Base-by-base conservation (phyloP, 176 grass and related monocot genomes). In the Oryza longistaminata region DNA sequence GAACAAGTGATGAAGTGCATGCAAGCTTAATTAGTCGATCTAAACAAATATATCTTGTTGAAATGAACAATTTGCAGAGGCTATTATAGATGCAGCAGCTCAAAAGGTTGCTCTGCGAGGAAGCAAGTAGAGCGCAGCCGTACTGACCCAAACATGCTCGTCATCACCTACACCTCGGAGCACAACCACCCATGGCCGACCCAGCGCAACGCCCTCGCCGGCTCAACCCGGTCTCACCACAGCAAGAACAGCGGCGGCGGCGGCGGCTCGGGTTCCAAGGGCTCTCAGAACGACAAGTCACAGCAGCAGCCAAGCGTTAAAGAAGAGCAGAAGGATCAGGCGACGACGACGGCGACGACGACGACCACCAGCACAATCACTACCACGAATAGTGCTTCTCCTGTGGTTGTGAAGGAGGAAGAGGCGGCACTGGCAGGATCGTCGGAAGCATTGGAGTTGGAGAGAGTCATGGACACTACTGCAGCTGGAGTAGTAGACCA, bases 171-270 rank as follows among this genome's bases (percentile, higher is more conserved):
- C 83, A 95, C 93, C 79, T 98, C 93, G 11, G 96, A 98, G 85
- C 96, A 98, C 87, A 98, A 98, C 75, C 96, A 98, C 80, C 96
- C 96, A 27, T 98, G 96, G 96, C 96, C 96, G 43, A 98, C 93
- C 4, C 93, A 98, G 83, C 87, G 96, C 22, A 98, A 98, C 42
- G 96, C 96, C 19, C 96, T 98, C 14, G 96, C 96, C 26, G 96
- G 96, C 70, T 98, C 93, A 69, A 92, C 93, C n/a, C 78, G 96
- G 52, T 89, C 84, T 27, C 89, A 94, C 66, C 87, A 92, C 68
- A 71, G 75, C 53, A 94, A 90, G 90, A 89, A 87, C 53, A 73
- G 85, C 42, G 26, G 81, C 35, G 29, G 81, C n/a, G 29, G 29
- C 29, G 61, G 84, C 52, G 75, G 74, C 66, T 97, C 93, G 35